phyloP scores from a whole-genome alignment of 2,329 filamentous ascomycete genomes.

The Diaporthe citri region DNA sequence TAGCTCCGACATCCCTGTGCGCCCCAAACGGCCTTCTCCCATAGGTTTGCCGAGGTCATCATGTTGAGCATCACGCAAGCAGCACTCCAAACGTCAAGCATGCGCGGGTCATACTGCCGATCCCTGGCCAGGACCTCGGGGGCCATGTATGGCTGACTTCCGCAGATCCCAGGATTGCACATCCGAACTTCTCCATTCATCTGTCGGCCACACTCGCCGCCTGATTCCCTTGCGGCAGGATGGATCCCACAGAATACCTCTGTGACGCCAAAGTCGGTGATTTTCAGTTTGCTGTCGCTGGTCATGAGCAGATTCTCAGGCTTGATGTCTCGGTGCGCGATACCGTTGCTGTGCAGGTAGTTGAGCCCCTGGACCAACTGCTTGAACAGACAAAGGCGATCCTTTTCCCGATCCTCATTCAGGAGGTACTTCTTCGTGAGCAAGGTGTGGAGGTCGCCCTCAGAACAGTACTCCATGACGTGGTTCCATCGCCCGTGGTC shows the following conservation, averaged over 20 bases:
- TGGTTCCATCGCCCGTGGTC: constrained; percentile 85
- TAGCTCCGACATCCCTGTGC: constrained; percentile 68
- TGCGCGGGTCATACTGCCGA: constrained; percentile 76
- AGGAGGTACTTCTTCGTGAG: constrained; percentile 79
- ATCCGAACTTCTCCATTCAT: constrained; percentile 76
- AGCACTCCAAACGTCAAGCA: constrained; percentile 87
- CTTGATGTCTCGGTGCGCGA: constrained; percentile 93
- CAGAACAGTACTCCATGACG: constrained; percentile 91
- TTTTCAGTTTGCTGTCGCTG: constrained; percentile 85
- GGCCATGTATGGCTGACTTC: constrained; percentile 87
- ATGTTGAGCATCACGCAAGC: constrained; percentile 87
- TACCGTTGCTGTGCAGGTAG: constrained; percentile 85
- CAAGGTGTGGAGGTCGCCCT: constrained; percentile 83
- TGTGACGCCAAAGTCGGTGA: constrained; percentile 91
- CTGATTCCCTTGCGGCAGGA: constrained; percentile 79
- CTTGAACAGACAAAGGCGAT: constrained; percentile 89
- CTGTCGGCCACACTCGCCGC: constrained; percentile 79
- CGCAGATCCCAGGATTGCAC: constrained; percentile 85
- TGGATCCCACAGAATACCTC: constrained; percentile 88
- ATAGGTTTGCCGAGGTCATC: constrained; percentile 78
- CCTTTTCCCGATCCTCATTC: constrained; percentile 72
- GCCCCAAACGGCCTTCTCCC: constrained; percentile 73
- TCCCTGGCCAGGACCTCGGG: constrained; percentile 84
- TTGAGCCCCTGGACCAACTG: constrained; percentile 85
- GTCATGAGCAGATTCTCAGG: constrained; percentile 87